These are phyloP conservation scores for Populus alba DNA, from an alignment of 345 rosid genomes.

Conservation along the genomic window DNA sequence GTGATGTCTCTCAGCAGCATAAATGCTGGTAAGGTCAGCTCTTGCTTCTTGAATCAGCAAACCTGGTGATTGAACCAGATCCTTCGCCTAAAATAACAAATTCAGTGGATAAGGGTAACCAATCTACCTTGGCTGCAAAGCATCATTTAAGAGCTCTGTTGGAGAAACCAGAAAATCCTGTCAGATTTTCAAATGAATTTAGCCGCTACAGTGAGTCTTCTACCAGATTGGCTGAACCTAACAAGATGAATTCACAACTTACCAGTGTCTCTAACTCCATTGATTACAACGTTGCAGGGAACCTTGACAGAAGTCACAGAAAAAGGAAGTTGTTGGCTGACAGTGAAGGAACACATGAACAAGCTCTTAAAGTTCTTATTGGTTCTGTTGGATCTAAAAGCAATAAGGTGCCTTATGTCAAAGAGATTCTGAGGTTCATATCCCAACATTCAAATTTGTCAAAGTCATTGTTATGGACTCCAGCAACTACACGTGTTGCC, in stretches of 20 bases:
- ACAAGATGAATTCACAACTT: conserved; percentile 25
- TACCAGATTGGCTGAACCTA: conserved; percentile 2
- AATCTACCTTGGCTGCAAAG: conserved; percentile 37
- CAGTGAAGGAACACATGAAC: conserved; percentile 33
- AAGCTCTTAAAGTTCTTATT: conserved; percentile 67
- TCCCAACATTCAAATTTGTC: conserved; percentile 64
- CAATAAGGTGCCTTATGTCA: conserved; percentile 77
- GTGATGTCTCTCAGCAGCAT: conserved; percentile 90
- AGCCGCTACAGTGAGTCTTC: conserved; percentile 19
- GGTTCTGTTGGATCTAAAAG: conserved; percentile 99
- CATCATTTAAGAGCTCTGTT: conserved; percentile 69
- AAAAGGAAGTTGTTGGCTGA: conserved; percentile 28
- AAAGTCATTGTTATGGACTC: conserved; percentile 70
- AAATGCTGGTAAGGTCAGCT: conserved; percentile 87
- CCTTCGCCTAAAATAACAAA: conserved; percentile 36
- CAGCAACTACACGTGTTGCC: conserved; percentile 80
- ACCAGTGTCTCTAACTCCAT: conserved; percentile 12
- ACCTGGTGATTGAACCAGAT: conserved; percentile 42
- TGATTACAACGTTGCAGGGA: conserved; percentile 8
- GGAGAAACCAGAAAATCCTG: conserved; percentile 28
- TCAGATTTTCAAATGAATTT: conserved; percentile 17
- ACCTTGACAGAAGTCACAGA: conserved; percentile 16
- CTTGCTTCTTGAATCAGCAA: conserved; percentile 70
- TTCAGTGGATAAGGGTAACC: conserved; percentile 26
- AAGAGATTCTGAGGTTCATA: conserved; percentile 62